Base-by-base conservation (phyloP, 768 basidiomycete species). In the Leucosporidium scottii region DNA sequence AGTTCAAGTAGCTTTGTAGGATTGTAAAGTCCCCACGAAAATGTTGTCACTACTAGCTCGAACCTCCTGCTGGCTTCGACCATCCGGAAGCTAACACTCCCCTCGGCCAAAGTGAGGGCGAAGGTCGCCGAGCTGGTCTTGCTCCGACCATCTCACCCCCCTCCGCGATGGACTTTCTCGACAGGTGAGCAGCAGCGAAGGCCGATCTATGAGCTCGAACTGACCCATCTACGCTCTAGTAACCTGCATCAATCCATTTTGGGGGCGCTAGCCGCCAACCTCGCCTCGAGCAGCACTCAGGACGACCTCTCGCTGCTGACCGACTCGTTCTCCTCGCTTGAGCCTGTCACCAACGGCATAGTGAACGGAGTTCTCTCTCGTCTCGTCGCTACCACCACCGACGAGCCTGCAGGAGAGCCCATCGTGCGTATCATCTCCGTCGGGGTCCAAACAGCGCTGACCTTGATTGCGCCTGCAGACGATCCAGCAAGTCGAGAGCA, bases 211-310 rank as follows among this genome's bases (percentile, higher is more conserved):
- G 39, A 9, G 39, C 6, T 44, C 39, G 13, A 17, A 44, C 39
- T 44, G 15, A 44, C 39, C 13, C 13, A 15, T 44, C 39, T 44
- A 13, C 15, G 15, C 39, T 17, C 8, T 44, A 65, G 68, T 8
- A 60, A 59, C 51, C 64, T 74, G 13, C 68, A 74, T 55, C 25
- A 31, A 27, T 27, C 55, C 23, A 57, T 72, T 31, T 61, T 74
- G 48, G 49, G 60, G 6, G 47, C 62, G 8, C 71, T 74, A 49
- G 73, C 73, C 25, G 50, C 58, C 47, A 71, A 71, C 56, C 56
- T 71, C 59, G 54, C 69, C 28, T 60, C 69, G 9, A 20, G 30
- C 13, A 48, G 49, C 21, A 1, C 25, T 1, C 39, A 61, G 28
- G 44, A 61, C 59, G 65, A 66, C 23, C 27, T 61, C 44, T 20